phyloP scores from a whole-genome alignment of 257 asterid species.

The Solanum sparsipilum region DNA sequence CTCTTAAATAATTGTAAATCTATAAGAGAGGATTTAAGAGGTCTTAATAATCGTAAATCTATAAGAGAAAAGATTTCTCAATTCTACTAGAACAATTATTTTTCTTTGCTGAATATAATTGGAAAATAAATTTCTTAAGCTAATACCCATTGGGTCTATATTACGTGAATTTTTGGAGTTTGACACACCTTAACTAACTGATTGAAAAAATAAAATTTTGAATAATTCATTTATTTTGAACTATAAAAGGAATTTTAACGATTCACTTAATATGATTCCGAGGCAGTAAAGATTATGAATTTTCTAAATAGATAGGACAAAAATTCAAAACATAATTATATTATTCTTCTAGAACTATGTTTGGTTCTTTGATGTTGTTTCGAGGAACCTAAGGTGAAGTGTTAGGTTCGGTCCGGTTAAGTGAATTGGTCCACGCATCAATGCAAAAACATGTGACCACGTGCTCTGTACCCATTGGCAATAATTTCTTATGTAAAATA shows the following conservation, averaged over 20 bases:
- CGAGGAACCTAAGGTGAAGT: neutral
- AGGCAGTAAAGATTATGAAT: neutral
- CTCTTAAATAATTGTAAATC: neutral
- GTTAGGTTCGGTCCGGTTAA: neutral
- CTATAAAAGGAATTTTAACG: too few species aligned
- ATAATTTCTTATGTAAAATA: neutral
- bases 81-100: neutral
- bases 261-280: neutral
- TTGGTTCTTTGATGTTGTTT: neutral
- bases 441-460: neutral
- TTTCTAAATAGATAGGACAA: neutral
- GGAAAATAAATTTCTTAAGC: neutral
- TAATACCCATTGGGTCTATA: too few species aligned
- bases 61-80: neutral
- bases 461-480: neutral
- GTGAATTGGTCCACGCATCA: neutral
- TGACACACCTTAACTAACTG: too few species aligned
- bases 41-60: neutral
- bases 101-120: neutral
- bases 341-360: neutral
- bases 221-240: too few species aligned
- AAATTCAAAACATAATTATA: neutral
- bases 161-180: too few species aligned
- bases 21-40: neutral
- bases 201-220: too few species aligned